These are phyloP conservation scores for Lipomyces sp. DNA, from an alignment of 805 yeast genomes.

Conservation along the genomic window DNA sequence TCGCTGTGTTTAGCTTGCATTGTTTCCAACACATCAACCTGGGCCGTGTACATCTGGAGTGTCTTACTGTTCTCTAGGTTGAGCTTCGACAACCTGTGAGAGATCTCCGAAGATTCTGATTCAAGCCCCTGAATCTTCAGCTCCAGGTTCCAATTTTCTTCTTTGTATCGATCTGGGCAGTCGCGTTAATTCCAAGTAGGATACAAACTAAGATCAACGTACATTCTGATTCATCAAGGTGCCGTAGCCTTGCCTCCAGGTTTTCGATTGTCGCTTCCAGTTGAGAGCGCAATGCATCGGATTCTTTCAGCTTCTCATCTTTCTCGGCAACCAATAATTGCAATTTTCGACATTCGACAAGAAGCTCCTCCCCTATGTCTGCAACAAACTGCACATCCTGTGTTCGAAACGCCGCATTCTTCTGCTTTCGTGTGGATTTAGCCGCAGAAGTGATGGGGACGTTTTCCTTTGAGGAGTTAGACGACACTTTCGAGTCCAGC, in stretches of 20 bases:
- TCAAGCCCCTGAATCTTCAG: conserved; percentile 44
- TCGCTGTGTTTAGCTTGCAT: conserved; percentile 43
- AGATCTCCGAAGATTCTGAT: conserved; percentile 37
- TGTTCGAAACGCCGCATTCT: conserved; percentile 26
- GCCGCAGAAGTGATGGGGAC: background rate
- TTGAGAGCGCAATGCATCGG: conserved; percentile 34
- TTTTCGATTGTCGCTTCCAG: conserved; percentile 33
- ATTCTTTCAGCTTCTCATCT: conserved; percentile 32
- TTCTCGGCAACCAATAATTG: conserved; percentile 39
- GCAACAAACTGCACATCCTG: conserved; percentile 44
- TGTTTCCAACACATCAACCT: conserved; percentile 42
- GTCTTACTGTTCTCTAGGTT: conserved; percentile 39
- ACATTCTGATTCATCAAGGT: conserved; percentile 39
- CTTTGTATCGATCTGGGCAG: conserved; percentile 42
- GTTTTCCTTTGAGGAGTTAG: conserved; percentile 17
- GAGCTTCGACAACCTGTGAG: conserved; percentile 39
- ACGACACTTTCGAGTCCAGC: background rate
- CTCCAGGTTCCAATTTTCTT: conserved; percentile 49
- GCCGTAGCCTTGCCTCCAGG: conserved; percentile 37
- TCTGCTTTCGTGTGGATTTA: conserved; percentile 25
- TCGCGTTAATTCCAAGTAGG: conserved; percentile 17
- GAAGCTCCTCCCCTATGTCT: conserved; percentile 44
- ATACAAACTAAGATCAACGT: conserved; percentile 21
- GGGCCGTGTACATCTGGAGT: conserved; percentile 36
- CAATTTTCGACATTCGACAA: conserved; percentile 45